Evolutionary conservation across 2,329 filamentous ascomycete species (phyloP), one percentile per base, ranked within the genome.

Genomic region (Ophiognomonia clavigignenti-juglandacearum): DNA sequence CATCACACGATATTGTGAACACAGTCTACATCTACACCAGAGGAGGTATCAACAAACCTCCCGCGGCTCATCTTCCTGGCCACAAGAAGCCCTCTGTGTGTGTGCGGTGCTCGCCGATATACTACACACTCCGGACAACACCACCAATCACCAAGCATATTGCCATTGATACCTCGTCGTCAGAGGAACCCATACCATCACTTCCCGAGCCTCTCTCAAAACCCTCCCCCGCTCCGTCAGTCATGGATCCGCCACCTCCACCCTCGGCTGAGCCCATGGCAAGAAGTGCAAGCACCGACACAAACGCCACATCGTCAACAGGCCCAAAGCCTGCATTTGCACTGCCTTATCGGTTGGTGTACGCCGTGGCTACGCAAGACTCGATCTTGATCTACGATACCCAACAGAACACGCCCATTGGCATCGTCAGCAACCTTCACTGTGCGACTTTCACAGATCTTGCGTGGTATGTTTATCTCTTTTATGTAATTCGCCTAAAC

Each of bases 31-130:
- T 98, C 45, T 98, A 98, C 66, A 96, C 92, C 0, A 78, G 93
- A 57, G 93, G 91, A 24, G 93, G 93, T 20, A 89, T 98, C 61
- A 97, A 96, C 69, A 96, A 95, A 64, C 90, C 93, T 1, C 93
- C 93, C 3, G 86, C 97, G 48, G 90, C 92, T 6, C 93, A 97
- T 66, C 76, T 98, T 6, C 93, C 93, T 0, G 93, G 93, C 2
- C 92, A 97, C 67, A 98, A 96, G 73, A 98, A 98, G 66, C 93
- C 93, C 0, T 97, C 93, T 0, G 88, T 98, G 10, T 93, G 91
- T 2, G 88, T 98, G 50, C 88, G 88, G 61, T 98, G 93, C 63
- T 98, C 92, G 13, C 93, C 93, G 0, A 69, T 95, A 20, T 84
- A 88, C 57, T 98, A 97, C 66, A 88, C 84, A 0, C 72, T 95